Percentiles rank a stretch among this genome's conserved stretches.
Evolutionary conservation across 2,329 filamentous ascomycete species (phyloP).

Genomic region (Exophiala viscosa): DNA sequence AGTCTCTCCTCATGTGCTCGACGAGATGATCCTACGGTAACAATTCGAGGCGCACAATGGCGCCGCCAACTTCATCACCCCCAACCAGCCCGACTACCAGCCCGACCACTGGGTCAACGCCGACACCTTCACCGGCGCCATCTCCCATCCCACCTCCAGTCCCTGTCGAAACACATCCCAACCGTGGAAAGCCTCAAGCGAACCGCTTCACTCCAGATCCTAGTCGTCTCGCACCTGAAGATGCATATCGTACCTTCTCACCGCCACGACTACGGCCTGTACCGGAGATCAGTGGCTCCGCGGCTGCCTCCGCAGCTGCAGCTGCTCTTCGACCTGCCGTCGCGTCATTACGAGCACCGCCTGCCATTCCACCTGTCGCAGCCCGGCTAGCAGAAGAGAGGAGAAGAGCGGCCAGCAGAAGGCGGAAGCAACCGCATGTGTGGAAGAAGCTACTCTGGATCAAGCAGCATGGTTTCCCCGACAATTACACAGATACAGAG

Average conservation of each 20-base stretch:
- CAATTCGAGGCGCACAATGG: constrained; percentile 25
- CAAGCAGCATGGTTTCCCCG: constrained; percentile 81
- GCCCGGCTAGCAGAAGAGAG: constrained; percentile 42
- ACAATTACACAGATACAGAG: constrained; percentile 96
- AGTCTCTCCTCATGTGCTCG: too few species aligned
- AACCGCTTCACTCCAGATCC: constrained; percentile 52
- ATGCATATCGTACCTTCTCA: constrained; percentile 67
- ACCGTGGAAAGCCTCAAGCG: constrained; percentile 35
- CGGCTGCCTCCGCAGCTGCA: constrained; percentile 39
- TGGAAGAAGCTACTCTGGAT: constrained; percentile 99
- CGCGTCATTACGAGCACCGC: constrained; percentile 41
- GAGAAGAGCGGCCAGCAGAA: constrained; percentile 59
- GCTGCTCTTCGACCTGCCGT: constrained; percentile 37
- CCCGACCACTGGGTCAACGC: constrained; percentile 18
- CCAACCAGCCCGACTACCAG: constrained; percentile 1
- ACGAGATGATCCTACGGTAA: constrained; percentile 23
- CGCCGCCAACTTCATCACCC: constrained; percentile 21
- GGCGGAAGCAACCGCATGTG: constrained; percentile 64
- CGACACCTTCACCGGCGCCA: constrained; percentile 27
- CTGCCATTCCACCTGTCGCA: constrained; percentile 37
- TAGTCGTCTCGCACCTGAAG: constrained; percentile 73
- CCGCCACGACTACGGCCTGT: constrained; percentile 53
- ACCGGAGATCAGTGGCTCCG: constrained; percentile 38
- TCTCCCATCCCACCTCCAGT: constrained; percentile 42
- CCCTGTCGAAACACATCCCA: constrained; percentile 46